Evolutionary conservation across 192 early-diverging fungal species (phyloP).

Genomic region (Coemansia sp.): DNA sequence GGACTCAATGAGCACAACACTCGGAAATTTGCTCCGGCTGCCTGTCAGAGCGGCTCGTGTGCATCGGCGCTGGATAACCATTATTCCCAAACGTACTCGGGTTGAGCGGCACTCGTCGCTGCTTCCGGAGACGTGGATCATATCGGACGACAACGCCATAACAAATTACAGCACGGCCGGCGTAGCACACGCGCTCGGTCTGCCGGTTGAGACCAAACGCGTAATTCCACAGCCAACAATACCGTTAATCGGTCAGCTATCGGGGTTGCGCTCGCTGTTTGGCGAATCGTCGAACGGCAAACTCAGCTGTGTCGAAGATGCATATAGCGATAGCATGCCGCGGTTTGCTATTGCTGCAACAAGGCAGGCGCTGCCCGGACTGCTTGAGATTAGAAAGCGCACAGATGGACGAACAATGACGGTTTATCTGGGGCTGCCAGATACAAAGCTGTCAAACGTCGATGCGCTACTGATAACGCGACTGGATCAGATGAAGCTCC

Average conservation of each 20-base stretch:
- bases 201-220: conserved; percentile 24
- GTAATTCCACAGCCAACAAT: conserved; percentile 1
- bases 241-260: conserved; percentile 6
- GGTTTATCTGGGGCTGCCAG: conserved; percentile 35
- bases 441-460: conserved; percentile 25
- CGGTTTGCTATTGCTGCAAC: conserved; percentile 39
- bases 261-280: conserved; percentile 11
- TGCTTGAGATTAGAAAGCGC: conserved; percentile 31
- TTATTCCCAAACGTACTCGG: conserved; percentile 7
- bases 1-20: conserved; percentile 10
- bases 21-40: background rate
- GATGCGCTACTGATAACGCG: conserved; percentile 41
- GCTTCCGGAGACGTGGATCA: conserved; percentile 34
- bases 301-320: conserved; percentile 12
- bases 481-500: conserved; percentile 45
- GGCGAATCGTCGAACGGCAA: background rate
- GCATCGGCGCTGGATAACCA: background rate
- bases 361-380: conserved; percentile 19
- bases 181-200: conserved; percentile 26
- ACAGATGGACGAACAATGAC: conserved; percentile 15
- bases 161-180: conserved; percentile 16
- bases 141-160: conserved; percentile 18
- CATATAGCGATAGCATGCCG: conserved; percentile 18
- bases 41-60: background rate
- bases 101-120: conserved; percentile 45